Base-by-base conservation (phyloP, 1,139 yeast genomes). In the Williopsis jadinii region DNA sequence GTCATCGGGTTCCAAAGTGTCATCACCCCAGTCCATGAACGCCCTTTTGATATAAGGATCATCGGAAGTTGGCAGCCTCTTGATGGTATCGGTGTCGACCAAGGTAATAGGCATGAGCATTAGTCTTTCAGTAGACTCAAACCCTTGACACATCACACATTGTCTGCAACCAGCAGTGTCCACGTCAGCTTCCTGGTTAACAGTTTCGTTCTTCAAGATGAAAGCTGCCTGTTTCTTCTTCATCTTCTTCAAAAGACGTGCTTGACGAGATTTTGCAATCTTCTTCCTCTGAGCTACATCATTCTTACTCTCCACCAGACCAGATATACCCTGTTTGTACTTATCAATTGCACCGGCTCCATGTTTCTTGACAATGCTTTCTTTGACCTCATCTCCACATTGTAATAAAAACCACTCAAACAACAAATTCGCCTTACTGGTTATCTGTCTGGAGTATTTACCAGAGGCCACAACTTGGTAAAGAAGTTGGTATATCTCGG, bases 191-290 rank as follows among this genome's bases (percentile, higher is more conserved):
- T 28, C 30, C 30, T 11, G 11, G 12, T 28, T n/a, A 28, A n/a
- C 45, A 8, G 39, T 68, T 33, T 52, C 54, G 28, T 69, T 66
- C 44, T 75, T 75, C 47, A 75, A 71, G 52, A 83, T 73, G 59
- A 90, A 90, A 57, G 69, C 73, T 11, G 75, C 67, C 56, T 88
- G 97, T 54, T 87, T 95, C 47, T 74, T 79, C 46, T 79, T 76
- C 67, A 94, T 83, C 50, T 81, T 88, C 2, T 82, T 87, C 70
- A 92, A 59, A 30, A 88, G 71, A 53, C 77, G 83, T 30, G 73
- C 72, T 55, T 81, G 87, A 44, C 85, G 75, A 41, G 74, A 78
- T 51, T 77, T 71, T 0, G 88, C 88, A 11, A 80, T 49, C 44
- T 81, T 62, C 34, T 67, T 70, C 53, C 75, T 79, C 32, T 76